Evolutionary conservation across 1,139 yeast genomes (phyloP), one percentile per base, ranked within the genome.

Genomic region (Saccharomyces hybrid): DNA sequence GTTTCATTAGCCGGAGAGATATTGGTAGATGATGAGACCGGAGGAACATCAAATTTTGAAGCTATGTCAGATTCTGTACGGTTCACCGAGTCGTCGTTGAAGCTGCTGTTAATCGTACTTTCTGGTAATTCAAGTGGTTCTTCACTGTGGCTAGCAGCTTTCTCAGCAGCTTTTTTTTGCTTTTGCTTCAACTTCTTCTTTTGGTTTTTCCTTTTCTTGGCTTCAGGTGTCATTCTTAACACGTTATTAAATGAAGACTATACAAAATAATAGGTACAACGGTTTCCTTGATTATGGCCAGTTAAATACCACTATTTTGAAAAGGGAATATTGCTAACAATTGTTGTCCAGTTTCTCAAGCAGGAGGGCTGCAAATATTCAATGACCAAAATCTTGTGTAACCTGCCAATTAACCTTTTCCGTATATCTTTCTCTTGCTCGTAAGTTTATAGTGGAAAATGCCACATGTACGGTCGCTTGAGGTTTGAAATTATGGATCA

Each of bases 101-200:
- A 38, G 5, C 20, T 20, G 3, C 20, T 38, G 25, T n/a, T 38
- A 11, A 38, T 20, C n/a, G 44, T 38, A 6, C 44, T 38, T 20
- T 38, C 44, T 20, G 44, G 44, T 23, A 26, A 14, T 20, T 52
- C 58, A 38, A 46, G 41, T 16, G 53, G 48, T 32, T 53, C 52
- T 6, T 51, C 51, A 25, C 28, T 32, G 29, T 51, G 52, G 25
- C 16, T 32, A 6, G 55, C 53, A 8, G 34, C 28, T 46, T 50
- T 50, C n/a, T 48, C 57, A 38, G 59, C 56, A 27, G 62, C 64
- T 53, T 64, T 67, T 57, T 67, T 67, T 54, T 59, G 64, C 59
- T 64, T 68, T 53, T 59, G 68, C 57, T 57, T 68, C 29, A 60
- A 60, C 59, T 66, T 67, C 60, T 68, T 69, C 60, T 68, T 68